Percentiles rank a stretch among this genome's conserved stretches.
Evolutionary conservation across 2,329 filamentous ascomycete genomes (phyloP).

Genomic region (Fusarium oxysporum): DNA sequence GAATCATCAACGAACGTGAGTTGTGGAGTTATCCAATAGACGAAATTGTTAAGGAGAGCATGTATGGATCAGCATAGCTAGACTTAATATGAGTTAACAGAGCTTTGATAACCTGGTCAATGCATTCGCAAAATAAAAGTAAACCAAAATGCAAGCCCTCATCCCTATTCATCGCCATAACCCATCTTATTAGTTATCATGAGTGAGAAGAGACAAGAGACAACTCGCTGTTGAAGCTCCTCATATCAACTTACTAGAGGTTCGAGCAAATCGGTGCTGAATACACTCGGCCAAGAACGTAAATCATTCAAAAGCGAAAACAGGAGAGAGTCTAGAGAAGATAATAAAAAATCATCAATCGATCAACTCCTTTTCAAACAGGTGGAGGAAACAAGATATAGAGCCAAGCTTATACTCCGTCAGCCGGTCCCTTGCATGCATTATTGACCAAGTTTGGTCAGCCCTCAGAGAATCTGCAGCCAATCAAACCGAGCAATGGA

Average conservation of each 20-base stretch:
- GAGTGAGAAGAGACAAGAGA: background rate
- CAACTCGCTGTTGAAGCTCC: background rate
- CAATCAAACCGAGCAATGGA: conserved; percentile 20
- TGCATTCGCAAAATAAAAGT: background rate
- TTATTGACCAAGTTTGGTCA: conserved; percentile 14
- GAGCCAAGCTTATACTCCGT: conserved; percentile 2
- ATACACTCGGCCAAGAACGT: background rate
- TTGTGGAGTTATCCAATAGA: background rate
- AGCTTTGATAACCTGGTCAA: background rate
- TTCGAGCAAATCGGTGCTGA: background rate
- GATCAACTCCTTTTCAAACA: conserved; percentile 12
- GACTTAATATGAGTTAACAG: background rate
- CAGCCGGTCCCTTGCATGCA: conserved; percentile 16
- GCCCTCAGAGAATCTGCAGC: background rate
- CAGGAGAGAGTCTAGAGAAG: background rate
- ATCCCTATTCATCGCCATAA: background rate
- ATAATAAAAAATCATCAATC: background rate
- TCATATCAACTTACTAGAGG: background rate
- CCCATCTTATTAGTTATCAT: background rate
- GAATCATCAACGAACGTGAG: background rate
- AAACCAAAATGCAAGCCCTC: background rate
- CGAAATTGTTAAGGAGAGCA: background rate
- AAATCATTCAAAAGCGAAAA: background rate
- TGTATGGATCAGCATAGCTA: background rate
- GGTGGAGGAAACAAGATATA: conserved; percentile 4